Evolutionary conservation across 306 rosid species (phyloP).

Genomic region (Medicago ruthenica): DNA sequence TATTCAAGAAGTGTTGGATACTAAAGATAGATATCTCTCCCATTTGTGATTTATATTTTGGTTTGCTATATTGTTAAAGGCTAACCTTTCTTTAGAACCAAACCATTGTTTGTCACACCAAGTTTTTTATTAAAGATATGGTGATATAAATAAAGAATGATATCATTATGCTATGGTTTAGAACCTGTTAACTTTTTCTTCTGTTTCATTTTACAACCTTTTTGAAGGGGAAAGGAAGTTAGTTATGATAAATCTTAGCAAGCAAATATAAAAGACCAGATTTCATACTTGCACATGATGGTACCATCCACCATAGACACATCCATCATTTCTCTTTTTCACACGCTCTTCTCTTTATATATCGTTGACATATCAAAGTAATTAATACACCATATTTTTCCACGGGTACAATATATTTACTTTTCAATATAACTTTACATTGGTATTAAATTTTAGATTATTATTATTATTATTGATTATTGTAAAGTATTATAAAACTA

Average conservation of each 20-base stretch:
- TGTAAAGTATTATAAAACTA: not conserved
- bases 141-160: constrained; percentile 19
- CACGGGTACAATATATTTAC: constrained; percentile 15
- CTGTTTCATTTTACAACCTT: constrained; percentile 21
- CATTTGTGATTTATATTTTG: too few species aligned
- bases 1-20: too few species aligned
- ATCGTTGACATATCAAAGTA: constrained; percentile 51
- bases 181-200: constrained; percentile 41
- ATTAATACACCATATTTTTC: constrained; percentile 39
- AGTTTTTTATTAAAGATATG: too few species aligned
- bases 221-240: constrained; percentile 13
- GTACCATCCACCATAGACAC: constrained; percentile 53
- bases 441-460: not conserved
- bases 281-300: constrained; percentile 43
- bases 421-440: constrained; percentile 19
- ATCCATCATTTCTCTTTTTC: constrained; percentile 54
- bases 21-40: too few species aligned
- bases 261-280: constrained; percentile 41
- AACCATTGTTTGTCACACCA: too few species aligned
- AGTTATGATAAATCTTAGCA: constrained; percentile 46
- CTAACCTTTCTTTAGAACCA: too few species aligned
- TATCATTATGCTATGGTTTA: constrained; percentile 50
- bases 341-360: constrained; percentile 46
- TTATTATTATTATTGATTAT: not conserved
- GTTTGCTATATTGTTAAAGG: too few species aligned